Conservation (phyloP, 148 eudicot genomes). For the Pouteria glomerata region DNA sequence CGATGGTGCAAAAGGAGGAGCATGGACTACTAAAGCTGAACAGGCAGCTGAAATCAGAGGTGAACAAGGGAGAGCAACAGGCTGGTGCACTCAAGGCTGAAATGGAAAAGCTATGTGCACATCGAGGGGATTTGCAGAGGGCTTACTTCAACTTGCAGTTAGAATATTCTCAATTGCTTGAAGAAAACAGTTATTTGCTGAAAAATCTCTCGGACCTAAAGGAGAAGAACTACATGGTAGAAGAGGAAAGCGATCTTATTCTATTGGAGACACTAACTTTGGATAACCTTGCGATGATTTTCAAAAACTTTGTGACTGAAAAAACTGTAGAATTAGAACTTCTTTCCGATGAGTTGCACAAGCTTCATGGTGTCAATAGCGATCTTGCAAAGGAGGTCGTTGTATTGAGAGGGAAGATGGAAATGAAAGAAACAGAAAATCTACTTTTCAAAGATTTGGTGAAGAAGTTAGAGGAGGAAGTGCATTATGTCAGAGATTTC, state of each 20-base stretch:
- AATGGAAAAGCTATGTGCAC: slow-evolving; percentile 24
- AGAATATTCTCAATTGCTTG: slow-evolving; percentile 26
- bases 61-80: slow-evolving; percentile 29
- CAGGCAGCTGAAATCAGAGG: slow-evolving; percentile 38
- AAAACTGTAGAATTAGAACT: slow-evolving; percentile 35
- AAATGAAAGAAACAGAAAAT: slow-evolving; percentile 55
- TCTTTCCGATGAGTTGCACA: slow-evolving; percentile 34
- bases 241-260: slow-evolving; percentile 38
- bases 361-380: slow-evolving; percentile 32
- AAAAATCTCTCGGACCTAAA: slow-evolving; percentile 30
- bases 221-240: slow-evolving; percentile 39
- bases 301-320: slow-evolving; percentile 47
- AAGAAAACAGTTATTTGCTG: slow-evolving; percentile 35
- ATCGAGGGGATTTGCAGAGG: slow-evolving; percentile 36
- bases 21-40: slow-evolving; percentile 40
- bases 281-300: slow-evolving; percentile 33
- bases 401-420: slow-evolving; percentile 35
- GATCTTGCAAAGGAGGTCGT: slow-evolving; percentile 48
- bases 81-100: slow-evolving; percentile 39
- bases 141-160: slow-evolving; percentile 28
- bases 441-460: slow-evolving; percentile 37
- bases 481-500: slow-evolving; percentile 36
- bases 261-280: slow-evolving; percentile 39
- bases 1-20: slow-evolving; percentile 46
- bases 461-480: slow-evolving; percentile 41